Evolutionary conservation across 441 rosid species (phyloP).

Genomic region (Populus hybrid): DNA sequence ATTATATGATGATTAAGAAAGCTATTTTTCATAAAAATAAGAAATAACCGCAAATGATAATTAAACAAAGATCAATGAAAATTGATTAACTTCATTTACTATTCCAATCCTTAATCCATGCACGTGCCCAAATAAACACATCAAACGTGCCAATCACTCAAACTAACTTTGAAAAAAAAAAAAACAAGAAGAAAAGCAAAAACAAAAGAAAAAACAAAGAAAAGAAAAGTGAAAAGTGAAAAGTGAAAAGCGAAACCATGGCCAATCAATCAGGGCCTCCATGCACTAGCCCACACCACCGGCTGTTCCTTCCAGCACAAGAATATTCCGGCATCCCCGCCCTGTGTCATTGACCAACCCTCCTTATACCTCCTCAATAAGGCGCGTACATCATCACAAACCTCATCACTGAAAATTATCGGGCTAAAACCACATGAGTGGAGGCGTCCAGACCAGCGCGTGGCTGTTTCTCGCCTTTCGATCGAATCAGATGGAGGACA

Average conservation of each 20-base stretch:
- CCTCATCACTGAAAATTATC: conserved; percentile 68
- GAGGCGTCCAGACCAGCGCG: conserved; percentile 70
- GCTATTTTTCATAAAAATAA: background rate
- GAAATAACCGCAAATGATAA: conserved; percentile 24
- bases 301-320: conserved; percentile 85
- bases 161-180: conserved; percentile 8
- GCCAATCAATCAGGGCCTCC: conserved; percentile 52
- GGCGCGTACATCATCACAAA: conserved; percentile 83
- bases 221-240: background rate
- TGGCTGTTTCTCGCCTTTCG: conserved; percentile 72
- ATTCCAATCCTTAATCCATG: conserved; percentile 24
- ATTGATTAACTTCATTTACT: conserved; percentile 18
- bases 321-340: conserved; percentile 74
- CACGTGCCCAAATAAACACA: conserved; percentile 40
- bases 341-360: conserved; percentile 78
- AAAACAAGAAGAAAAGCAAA: background rate
- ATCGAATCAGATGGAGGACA: conserved; percentile 55
- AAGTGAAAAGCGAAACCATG: background rate
- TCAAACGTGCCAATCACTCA: conserved; percentile 46
- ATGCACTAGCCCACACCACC: conserved; percentile 95
- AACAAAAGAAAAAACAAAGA: too few species aligned
- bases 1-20: background rate
- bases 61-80: conserved; percentile 18
- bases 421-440: conserved; percentile 46
- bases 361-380: conserved; percentile 85